Evolutionary conservation across 768 basidiomycete genomes (phyloP).

Genomic region (Podaxis sp.): DNA sequence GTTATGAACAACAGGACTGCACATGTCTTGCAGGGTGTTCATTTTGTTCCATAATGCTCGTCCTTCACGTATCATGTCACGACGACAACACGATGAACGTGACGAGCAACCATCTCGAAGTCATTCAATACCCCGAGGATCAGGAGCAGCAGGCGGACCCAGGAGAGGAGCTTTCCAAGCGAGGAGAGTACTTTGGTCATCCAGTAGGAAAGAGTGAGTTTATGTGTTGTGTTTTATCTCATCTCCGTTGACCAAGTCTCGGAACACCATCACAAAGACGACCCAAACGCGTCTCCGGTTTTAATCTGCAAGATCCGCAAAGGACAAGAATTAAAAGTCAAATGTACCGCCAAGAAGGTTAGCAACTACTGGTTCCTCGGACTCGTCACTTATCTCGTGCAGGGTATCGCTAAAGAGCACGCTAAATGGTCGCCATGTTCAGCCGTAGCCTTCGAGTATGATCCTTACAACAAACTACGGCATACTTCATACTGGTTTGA

Average conservation of each 20-base stretch:
- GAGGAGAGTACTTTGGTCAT: conserved; percentile 69
- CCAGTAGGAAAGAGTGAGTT: conserved; percentile 80
- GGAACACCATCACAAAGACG: conserved; percentile 37
- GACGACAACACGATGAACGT: conserved; percentile 76
- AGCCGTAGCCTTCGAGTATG: conserved; percentile 95
- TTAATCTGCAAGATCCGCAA: conserved; percentile 90
- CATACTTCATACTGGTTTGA: conserved; percentile 98
- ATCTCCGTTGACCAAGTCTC: conserved; percentile 10
- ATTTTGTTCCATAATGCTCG: conserved; percentile 81
- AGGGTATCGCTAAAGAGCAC: conserved; percentile 98
- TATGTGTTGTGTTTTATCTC: not conserved
- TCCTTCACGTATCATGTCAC: conserved; percentile 71
- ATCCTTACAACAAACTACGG: conserved; percentile 94
- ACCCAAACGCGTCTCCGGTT: conserved; percentile 60
- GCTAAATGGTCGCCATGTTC: conserved; percentile 99
- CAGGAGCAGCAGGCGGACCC: conserved; percentile 34
- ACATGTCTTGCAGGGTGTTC: conserved; percentile 80
- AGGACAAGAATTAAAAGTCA: conserved; percentile 84
- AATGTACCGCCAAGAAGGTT: conserved; percentile 92
- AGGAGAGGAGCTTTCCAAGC: conserved; percentile 72
- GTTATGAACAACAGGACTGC: conserved; percentile 67
- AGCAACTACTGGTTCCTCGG: conserved; percentile 12
- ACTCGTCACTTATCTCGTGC: conserved; percentile 8
- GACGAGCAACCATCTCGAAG: conserved; percentile 81
- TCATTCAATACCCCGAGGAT: conserved; percentile 35